phyloP scores from a whole-genome alignment of 2,329 filamentous ascomycete genomes.

The Talaromyces sp. region DNA sequence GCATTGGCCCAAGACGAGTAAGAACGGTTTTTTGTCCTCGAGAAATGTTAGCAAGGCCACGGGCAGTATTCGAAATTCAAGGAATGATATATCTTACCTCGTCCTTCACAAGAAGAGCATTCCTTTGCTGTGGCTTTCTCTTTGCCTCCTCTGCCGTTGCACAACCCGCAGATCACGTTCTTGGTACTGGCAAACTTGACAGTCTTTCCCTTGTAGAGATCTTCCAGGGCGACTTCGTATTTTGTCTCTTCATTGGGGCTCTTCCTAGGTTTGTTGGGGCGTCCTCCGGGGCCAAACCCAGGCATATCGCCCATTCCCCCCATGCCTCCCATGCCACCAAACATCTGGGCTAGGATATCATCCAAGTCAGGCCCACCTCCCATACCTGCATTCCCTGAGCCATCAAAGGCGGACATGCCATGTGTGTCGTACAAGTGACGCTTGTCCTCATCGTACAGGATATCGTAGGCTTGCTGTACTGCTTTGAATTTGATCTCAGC shows the following conservation, averaged over 20 bases:
- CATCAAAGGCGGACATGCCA: constrained; percentile 93
- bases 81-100: constrained; percentile 45
- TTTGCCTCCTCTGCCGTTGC: constrained; percentile 86
- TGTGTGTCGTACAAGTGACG: constrained; percentile 86
- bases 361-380: constrained; percentile 70
- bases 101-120: constrained; percentile 80
- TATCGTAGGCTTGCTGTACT: constrained; percentile 93
- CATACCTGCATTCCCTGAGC: constrained; percentile 61
- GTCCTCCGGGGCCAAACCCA: constrained; percentile 40
- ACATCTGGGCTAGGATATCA: constrained; percentile 92
- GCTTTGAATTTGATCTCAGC: constrained; percentile 91
- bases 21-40: constrained; percentile 67
- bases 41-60: neutral
- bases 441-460: constrained; percentile 93
- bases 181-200: constrained; percentile 96
- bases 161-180: constrained; percentile 80
- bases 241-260: constrained; percentile 83
- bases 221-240: constrained; percentile 87
- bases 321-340: constrained; percentile 34
- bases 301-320: constrained; percentile 47
- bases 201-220: constrained; percentile 97
- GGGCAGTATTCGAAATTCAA: neutral
- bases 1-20: constrained; percentile 77
- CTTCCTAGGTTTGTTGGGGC: constrained; percentile 49
- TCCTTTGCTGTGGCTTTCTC: constrained; percentile 80